Base-by-base conservation (phyloP, 2,329 filamentous ascomycete genomes). In the Graphilbum ipis-grandicollis region DNA sequence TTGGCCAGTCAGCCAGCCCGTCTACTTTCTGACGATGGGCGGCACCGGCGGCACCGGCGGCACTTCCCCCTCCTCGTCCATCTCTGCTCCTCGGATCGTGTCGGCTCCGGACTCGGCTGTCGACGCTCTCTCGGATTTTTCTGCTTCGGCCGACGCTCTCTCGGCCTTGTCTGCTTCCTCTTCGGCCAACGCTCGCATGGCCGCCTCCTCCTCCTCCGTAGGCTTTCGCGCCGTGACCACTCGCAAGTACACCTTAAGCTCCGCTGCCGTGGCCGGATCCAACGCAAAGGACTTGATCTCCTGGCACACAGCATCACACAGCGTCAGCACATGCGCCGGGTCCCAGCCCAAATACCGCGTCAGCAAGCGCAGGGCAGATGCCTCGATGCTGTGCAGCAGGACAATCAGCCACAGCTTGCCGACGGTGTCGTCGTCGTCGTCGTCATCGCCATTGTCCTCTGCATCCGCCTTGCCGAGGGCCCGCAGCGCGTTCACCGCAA, bases 301-400 rank as follows among this genome's bases (percentile, higher is more conserved):
- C 39, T 57, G 50, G 3, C 62, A 63, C 5, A 63, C 58, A 35
- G 55, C 46, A 37, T 65, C 60, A 46, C 66, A 68, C 19, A 58
- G 53, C 21, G 51, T 50, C 33, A 63, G 60, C 39, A 65, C 66
- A 25, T 60, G 53, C 1, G 66, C 58, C 1, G 63, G 52, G 18
- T 63, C 58, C 66, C 67, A 72, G 8, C 55, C 63, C 53, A 68
- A 60, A 34, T 67, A 55, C 43, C 59, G 61, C 1, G 66, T 72
- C 39, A 73, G 54, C 10, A 65, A 55, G 25, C 69, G 58, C 42
- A 73, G 48, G 2, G 60, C 54, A 30, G 60, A 52, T 0, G 58
- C 58, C 29, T 57, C 57, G 1, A 65, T 54, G 6, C 57, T 53
- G 22, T 63, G 57, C 17, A 52, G 41, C 12, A 64, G 50, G 22